Evolutionary conservation across 164 flowering plant genomes (phyloP).

Genomic region (Malania oleifera): DNA sequence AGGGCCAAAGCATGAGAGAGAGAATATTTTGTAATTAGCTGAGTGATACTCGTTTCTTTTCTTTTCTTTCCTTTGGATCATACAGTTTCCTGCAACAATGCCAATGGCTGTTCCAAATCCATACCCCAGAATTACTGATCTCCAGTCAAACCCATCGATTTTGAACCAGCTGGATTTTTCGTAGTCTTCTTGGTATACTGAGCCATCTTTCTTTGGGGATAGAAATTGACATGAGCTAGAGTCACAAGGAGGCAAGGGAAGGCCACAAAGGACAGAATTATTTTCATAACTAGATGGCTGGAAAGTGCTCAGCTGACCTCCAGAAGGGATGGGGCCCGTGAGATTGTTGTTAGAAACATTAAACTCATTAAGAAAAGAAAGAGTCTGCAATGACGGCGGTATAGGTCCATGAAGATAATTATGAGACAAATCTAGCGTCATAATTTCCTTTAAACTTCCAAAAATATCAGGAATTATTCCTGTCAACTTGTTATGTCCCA

Average conservation of each 20-base stretch:
- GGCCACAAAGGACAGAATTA: slow-evolving; percentile 82
- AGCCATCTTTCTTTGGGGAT: no score
- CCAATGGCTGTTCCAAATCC: no score
- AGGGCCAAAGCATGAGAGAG: no score
- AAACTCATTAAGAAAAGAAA: slow-evolving; percentile 70
- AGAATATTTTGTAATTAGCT: no score
- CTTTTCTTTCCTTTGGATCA: no score
- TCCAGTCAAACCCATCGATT: no score
- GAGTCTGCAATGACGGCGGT: slow-evolving; percentile 57
- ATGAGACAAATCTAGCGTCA: slow-evolving; percentile 75
- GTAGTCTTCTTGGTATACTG: no score
- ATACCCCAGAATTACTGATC: no score
- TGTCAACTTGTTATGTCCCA: slow-evolving; percentile 64
- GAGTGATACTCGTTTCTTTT: no score
- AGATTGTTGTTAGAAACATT: slow-evolving; percentile 88
- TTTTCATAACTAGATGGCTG: slow-evolving; percentile 76
- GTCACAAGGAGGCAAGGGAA: slow-evolving; percentile 70
- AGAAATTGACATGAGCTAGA: no score
- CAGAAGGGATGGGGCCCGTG: slow-evolving; percentile 62
- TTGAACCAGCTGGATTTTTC: no score
- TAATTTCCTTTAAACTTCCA: slow-evolving; percentile 49
- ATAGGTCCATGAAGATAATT: slow-evolving; percentile 58
- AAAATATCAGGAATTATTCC: slow-evolving; percentile 67
- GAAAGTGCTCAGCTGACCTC: slow-evolving; percentile 80
- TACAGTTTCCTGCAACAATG: no score